Conservation (phyloP, 164 flowering plant species). For the Magnolia sinica region DNA sequence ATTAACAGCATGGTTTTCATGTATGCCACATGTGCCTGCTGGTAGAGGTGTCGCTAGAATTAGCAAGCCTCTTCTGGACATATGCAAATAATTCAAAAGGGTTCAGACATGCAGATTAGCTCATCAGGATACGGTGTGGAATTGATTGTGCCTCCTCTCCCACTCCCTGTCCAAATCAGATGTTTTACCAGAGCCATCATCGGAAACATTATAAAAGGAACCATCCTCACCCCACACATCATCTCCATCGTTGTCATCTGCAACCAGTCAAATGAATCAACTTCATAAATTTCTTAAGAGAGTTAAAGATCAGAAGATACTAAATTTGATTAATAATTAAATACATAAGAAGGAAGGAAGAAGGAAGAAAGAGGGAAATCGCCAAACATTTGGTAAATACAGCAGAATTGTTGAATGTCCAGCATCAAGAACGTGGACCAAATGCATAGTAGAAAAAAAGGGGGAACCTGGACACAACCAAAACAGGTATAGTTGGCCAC, state of each 20-base stretch:
- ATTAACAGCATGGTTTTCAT: no score
- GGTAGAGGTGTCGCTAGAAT: no score
- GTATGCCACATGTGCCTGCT: no score
- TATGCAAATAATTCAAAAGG: not conserved
- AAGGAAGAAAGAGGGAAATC: not conserved
- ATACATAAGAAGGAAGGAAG: no score
- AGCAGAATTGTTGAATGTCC: no score
- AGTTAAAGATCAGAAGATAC: not conserved
- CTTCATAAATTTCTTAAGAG: not conserved
- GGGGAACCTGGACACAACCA: not conserved
- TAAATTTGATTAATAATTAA: not conserved
- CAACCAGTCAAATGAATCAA: constrained; percentile 9
- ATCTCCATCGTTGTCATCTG: constrained; percentile 30
- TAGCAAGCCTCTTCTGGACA: no score
- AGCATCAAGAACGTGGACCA: no score
- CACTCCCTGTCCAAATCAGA: constrained; percentile 68
- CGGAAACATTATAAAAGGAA: constrained; percentile 30
- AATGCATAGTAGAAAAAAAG: not conserved
- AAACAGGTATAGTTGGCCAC: not conserved
- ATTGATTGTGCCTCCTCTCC: constrained; percentile 54
- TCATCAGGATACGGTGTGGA: constrained; percentile 49
- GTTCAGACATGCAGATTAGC: not conserved
- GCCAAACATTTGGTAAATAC: not conserved
- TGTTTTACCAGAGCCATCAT: constrained; percentile 23
- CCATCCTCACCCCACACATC: constrained; percentile 44